Conservation (phyloP, 805 yeast genomes). For the Danielia oregonensis region DNA sequence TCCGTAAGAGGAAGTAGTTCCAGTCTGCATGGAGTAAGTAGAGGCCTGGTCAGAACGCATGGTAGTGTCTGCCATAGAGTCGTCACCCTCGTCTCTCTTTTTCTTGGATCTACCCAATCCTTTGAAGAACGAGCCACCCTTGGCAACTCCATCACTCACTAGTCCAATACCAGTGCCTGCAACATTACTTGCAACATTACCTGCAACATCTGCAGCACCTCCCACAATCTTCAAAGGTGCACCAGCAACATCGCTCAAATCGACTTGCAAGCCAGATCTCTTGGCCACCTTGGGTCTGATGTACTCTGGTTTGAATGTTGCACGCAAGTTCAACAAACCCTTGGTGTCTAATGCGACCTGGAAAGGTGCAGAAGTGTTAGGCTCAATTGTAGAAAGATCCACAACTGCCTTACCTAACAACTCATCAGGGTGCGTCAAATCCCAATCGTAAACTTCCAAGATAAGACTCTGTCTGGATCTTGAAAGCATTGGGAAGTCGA, state of each 20-base stretch:
- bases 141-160: conserved; percentile 44
- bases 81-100: conserved; percentile 14
- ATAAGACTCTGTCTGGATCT: conserved; percentile 50
- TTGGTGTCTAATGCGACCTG: conserved; percentile 56
- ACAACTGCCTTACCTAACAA: conserved; percentile 50
- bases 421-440: conserved; percentile 67
- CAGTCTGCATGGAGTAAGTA: conserved; percentile 1
- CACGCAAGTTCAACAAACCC: conserved; percentile 55
- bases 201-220: conserved; percentile 32
- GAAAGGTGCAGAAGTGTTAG: conserved; percentile 43
- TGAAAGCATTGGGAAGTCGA: conserved; percentile 58
- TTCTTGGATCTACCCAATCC: conserved; percentile 24
- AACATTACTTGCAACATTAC: conserved; percentile 32
- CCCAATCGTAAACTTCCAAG: conserved; percentile 69
- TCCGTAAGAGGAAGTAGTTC: neutral
- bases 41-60: conserved; percentile 2
- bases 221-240: conserved; percentile 46
- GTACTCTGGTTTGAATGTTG: conserved; percentile 61
- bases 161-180: conserved; percentile 45
- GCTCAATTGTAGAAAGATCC: conserved; percentile 48
- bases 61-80: conserved; percentile 1
- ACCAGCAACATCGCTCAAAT: conserved; percentile 37
- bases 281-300: conserved; percentile 54
- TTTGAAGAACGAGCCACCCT: conserved; percentile 43
- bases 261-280: conserved; percentile 38